phyloP scores from a whole-genome alignment of 2,329 filamentous ascomycete genomes.

The Saccharata proteae region DNA sequence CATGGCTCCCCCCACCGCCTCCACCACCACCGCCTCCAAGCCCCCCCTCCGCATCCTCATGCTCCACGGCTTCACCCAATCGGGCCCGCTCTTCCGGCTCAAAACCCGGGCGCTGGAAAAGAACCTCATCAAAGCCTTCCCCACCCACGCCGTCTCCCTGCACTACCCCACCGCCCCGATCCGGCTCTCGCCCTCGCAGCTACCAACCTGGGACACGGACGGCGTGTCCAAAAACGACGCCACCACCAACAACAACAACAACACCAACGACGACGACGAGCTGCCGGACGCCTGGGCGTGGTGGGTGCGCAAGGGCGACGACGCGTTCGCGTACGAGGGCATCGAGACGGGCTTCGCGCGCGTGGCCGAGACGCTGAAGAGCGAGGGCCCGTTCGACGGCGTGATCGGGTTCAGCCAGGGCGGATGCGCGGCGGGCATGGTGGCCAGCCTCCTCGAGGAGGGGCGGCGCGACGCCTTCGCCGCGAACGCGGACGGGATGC shows the following conservation, averaged over 20 bases:
- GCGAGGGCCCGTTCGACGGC: slow-evolving; percentile 60
- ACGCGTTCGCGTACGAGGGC: slow-evolving; percentile 47
- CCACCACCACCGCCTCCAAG: slow-evolving; percentile 19
- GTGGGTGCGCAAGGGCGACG: slow-evolving; percentile 54
- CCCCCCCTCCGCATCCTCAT: slow-evolving; percentile 35
- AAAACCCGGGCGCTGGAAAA: slow-evolving; percentile 86
- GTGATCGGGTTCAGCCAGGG: slow-evolving; percentile 78
- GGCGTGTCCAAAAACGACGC: slow-evolving; percentile 16
- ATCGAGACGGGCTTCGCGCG: slow-evolving; percentile 55
- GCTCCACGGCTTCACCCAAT: slow-evolving; percentile 74
- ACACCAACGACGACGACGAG: slow-evolving; percentile 29
- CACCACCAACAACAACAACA: slow-evolving; percentile 8
- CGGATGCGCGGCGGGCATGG: slow-evolving; percentile 57
- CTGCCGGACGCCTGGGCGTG: slow-evolving; percentile 66
- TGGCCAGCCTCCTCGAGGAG: slow-evolving; percentile 59
- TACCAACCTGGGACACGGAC: slow-evolving; percentile 24
- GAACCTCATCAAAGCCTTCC: slow-evolving; percentile 61
- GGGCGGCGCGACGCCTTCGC: slow-evolving; percentile 36
- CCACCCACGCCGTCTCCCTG: slow-evolving; percentile 35
- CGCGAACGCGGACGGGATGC: slow-evolving; percentile 31
- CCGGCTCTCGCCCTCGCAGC: slow-evolving; percentile 30
- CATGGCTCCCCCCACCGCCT: slow-evolving; percentile 4
- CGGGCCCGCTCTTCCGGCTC: slow-evolving; percentile 68
- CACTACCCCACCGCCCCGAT: slow-evolving; percentile 36
- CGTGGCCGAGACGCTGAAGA: slow-evolving; percentile 50